A percentile compares a stretch with the other conserved stretches of the same genome.
Evolutionary conservation across 2,329 filamentous ascomycete genomes (phyloP).

Genomic region (Pseudocercospora cruenta): DNA sequence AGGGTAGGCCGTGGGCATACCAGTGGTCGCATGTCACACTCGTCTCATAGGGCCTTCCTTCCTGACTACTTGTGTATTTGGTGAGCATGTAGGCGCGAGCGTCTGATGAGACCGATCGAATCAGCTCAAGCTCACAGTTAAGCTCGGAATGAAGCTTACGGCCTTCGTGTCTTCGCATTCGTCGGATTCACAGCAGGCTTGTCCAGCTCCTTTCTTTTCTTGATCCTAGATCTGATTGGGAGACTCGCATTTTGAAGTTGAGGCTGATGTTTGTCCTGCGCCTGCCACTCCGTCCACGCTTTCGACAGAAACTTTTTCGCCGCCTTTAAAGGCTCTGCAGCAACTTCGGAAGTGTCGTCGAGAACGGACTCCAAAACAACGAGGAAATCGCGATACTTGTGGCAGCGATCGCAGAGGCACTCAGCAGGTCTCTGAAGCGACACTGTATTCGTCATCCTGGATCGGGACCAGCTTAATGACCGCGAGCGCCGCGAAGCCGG

Average conservation of each 20-base stretch:
- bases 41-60: too few species aligned
- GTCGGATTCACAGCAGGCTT: neutral
- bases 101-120: neutral
- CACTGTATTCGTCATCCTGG: too few species aligned
- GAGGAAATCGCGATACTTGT: neutral
- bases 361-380: neutral
- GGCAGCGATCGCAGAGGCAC: neutral
- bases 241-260: neutral
- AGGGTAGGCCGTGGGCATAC: constrained; percentile 14
- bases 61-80: neutral
- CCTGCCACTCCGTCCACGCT: neutral
- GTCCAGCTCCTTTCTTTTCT: neutral
- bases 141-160: neutral
- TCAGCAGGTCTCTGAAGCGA: neutral
- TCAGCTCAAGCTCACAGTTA: neutral
- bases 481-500: too few species aligned
- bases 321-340: neutral
- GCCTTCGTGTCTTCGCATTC: neutral
- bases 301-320: neutral
- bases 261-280: neutral
- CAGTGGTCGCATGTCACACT: constrained; percentile 25
- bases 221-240: neutral
- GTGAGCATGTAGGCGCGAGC: neutral
- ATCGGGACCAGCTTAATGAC: too few species aligned
- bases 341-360: neutral